Evolutionary conservation across 805 yeast genomes (phyloP).

Genomic region (Candida nanaspora): DNA sequence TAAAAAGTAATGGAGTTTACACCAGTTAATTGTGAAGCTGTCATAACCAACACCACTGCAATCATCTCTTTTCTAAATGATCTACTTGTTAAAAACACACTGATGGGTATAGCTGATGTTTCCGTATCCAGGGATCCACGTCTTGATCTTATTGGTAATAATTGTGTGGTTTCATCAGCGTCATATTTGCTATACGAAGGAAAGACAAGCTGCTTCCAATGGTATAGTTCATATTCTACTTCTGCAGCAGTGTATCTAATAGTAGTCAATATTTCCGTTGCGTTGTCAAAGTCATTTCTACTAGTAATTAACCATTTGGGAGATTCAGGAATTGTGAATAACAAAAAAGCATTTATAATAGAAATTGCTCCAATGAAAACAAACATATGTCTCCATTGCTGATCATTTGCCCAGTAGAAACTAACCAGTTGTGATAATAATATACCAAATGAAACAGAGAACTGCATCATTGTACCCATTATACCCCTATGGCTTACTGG

Average conservation of each 20-base stretch:
- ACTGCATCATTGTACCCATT: conserved; percentile 31
- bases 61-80: conserved; percentile 6
- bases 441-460: conserved; percentile 33
- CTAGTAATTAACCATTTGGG: conserved; percentile 35
- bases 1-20: conserved; percentile 36
- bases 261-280: conserved; percentile 22
- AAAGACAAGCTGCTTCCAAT: conserved; percentile 4
- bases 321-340: conserved; percentile 31
- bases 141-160: conserved; percentile 12
- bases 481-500: conserved; percentile 35
- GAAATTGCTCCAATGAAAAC: conserved; percentile 21
- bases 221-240: conserved; percentile 4
- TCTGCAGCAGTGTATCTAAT: conserved; percentile 2
- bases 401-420: conserved; percentile 27
- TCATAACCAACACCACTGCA: conserved; percentile 30
- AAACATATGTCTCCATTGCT: conserved; percentile 32
- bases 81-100: conserved; percentile 17
- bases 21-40: conserved; percentile 38
- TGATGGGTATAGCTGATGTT: conserved; percentile 13
- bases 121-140: conserved; percentile 27
- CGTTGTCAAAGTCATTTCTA: conserved; percentile 22
- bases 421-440: conserved; percentile 28
- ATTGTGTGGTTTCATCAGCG: conserved; percentile 1
- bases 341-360: conserved; percentile 21
- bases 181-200: background rate